Conservation (phyloP, 768 basidiomycete species). For the Chiua virens region DNA sequence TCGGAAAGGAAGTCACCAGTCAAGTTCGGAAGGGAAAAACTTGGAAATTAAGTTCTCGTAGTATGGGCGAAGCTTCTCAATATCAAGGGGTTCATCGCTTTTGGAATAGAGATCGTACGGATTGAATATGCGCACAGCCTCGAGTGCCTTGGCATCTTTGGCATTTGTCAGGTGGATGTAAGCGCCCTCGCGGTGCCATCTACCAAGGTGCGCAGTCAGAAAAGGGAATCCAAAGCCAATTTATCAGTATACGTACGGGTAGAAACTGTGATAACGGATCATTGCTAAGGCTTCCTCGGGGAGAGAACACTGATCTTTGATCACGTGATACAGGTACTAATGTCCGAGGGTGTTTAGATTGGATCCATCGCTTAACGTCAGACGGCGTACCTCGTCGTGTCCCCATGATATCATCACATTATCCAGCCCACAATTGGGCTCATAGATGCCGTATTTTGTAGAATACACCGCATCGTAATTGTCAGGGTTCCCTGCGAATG, state of each 20-base stretch:
- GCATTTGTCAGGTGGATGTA: conserved; percentile 79
- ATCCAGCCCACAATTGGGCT: conserved; percentile 77
- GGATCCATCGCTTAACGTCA: conserved; percentile 2
- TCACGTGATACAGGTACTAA: conserved; percentile 80
- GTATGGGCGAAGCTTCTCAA: conserved; percentile 71
- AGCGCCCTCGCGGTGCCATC: conserved; percentile 88
- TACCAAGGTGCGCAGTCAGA: conserved; percentile 20
- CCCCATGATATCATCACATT: conserved; percentile 91
- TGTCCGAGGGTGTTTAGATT: conserved; percentile 6
- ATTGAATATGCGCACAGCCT: conserved; percentile 84
- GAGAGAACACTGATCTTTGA: conserved; percentile 79
- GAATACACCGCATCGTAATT: conserved; percentile 62
- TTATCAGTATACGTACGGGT: conserved; percentile 53
- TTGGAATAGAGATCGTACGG: conserved; percentile 96
- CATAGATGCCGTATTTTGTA: conserved; percentile 72
- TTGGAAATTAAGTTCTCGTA: conserved; percentile 81
- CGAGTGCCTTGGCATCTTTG: conserved; percentile 61
- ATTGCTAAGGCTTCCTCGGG: conserved; percentile 83
- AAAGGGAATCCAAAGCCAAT: neutral
- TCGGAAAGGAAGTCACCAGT: conserved; percentile 61
- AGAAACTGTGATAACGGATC: conserved; percentile 95
- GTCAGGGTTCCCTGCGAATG: conserved; percentile 76
- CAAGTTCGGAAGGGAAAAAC: conserved; percentile 78
- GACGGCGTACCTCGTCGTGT: conserved; percentile 75
- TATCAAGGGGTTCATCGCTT: conserved; percentile 65